Conservation (phyloP, 108 stramenopile species). For the Nitzschia sp. region DNA sequence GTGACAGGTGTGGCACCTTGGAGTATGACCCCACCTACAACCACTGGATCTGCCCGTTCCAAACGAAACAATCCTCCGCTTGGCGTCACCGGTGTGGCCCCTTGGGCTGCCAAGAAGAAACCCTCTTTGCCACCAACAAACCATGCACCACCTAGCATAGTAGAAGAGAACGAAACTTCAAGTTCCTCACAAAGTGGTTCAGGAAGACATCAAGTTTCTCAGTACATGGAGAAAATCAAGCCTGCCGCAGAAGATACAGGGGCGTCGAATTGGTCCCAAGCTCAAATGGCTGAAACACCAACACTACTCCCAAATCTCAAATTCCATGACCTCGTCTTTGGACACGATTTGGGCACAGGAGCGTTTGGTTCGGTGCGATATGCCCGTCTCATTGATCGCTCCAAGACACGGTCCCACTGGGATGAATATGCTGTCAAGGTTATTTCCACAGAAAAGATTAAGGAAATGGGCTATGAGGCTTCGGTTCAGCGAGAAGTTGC, state of each 20-base stretch:
- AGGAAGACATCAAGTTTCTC: not conserved
- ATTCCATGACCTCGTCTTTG: conserved; percentile 97
- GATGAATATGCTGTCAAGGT: conserved; percentile 95
- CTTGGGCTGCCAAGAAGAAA: conserved; percentile 53
- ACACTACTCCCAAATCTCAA: conserved; percentile 85
- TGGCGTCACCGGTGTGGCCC: conserved; percentile 63
- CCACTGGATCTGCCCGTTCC: not conserved
- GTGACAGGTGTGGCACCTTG: conserved; percentile 83
- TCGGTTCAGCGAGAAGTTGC: conserved; percentile 90
- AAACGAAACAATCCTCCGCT: conserved; percentile 46
- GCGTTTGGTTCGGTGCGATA: conserved; percentile 89
- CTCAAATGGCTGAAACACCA: conserved; percentile 76
- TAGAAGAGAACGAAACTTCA: conserved; percentile 1
- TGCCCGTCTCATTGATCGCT: conserved; percentile 81
- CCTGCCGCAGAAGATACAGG: conserved; percentile 53
- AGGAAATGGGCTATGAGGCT: conserved; percentile 80
- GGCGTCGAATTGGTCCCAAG: conserved; percentile 70
- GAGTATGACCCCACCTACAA: conserved; percentile 32
- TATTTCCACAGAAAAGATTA: conserved; percentile 73
- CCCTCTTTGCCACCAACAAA: not conserved
- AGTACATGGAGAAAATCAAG: conserved; percentile 65
- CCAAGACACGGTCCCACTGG: conserved; percentile 83
- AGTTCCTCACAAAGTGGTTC: not conserved
- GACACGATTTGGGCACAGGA: conserved; percentile 88
- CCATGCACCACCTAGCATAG: conserved; percentile 4